Evolutionary conservation across 306 rosid genomes (phyloP).

Genomic region (Medicago ruthenica): DNA sequence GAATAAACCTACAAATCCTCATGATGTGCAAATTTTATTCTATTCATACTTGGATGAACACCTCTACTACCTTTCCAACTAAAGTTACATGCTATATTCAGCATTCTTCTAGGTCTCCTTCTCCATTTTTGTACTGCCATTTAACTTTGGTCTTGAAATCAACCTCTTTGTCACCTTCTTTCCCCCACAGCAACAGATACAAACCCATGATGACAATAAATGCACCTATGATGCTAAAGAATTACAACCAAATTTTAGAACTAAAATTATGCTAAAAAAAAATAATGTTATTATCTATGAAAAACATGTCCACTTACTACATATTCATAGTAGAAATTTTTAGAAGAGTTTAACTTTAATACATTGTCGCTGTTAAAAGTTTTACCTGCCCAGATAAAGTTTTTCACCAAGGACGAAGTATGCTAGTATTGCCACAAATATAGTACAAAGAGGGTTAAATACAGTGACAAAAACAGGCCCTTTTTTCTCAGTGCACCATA

Average conservation of each 20-base stretch:
- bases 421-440: conserved; percentile 73
- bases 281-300: too few relatives aligned
- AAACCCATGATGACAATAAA: conserved; percentile 65
- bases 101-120: conserved; percentile 35
- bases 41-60: background rate
- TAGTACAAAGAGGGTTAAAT: conserved; percentile 66
- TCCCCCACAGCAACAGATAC: conserved; percentile 80
- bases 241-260: background rate
- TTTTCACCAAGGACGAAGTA: conserved; percentile 80
- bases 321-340: too few relatives aligned
- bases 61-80: background rate
- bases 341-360: too few relatives aligned
- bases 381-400: conserved; percentile 77
- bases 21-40: background rate
- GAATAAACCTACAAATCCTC: background rate
- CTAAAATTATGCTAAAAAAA: background rate
- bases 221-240: conserved; percentile 64
- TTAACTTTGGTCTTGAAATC: conserved; percentile 40
- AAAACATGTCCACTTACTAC: too few relatives aligned
- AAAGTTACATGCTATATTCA: background rate
- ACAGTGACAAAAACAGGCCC: conserved; percentile 91
- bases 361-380: too few relatives aligned
- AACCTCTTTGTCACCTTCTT: conserved; percentile 59
- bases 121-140: background rate
- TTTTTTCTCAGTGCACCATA: conserved; percentile 74